Percentiles rank a stretch among this genome's conserved stretches.
Evolutionary conservation across 192 early-diverging fungal genomes (phyloP).

Genomic region (Lunasporangiospora selenospora): DNA sequence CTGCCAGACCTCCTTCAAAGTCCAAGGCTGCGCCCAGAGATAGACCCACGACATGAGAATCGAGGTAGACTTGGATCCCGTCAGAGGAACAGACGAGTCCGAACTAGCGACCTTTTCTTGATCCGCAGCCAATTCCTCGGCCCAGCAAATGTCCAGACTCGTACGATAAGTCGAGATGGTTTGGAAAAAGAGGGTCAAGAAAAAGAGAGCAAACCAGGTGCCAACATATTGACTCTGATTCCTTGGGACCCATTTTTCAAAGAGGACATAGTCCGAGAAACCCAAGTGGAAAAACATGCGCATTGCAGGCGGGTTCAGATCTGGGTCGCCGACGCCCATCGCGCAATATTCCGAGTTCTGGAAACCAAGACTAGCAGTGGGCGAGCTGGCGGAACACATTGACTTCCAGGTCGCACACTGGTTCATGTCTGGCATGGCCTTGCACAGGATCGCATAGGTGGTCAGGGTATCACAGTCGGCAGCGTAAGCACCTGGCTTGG

Average conservation of each 20-base stretch:
- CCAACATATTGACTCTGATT: constrained; percentile 56
- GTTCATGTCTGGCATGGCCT: constrained; percentile 68
- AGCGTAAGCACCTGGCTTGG: constrained; percentile 49
- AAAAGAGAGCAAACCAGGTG: constrained; percentile 60
- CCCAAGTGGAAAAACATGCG: constrained; percentile 71
- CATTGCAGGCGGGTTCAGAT: constrained; percentile 59
- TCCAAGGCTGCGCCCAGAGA: constrained; percentile 38
- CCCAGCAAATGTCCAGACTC: constrained; percentile 45
- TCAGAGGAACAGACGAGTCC: constrained; percentile 12
- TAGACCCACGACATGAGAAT: constrained; percentile 36
- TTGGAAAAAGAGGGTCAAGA: constrained; percentile 58
- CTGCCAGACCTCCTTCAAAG: constrained; percentile 14
- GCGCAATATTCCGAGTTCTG: constrained; percentile 40
- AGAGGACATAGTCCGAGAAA: constrained; percentile 66
- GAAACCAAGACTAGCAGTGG: constrained; percentile 24
- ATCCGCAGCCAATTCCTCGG: constrained; percentile 6
- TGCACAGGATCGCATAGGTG: constrained; percentile 64
- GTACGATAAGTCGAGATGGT: constrained; percentile 45
- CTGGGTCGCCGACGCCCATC: constrained; percentile 29
- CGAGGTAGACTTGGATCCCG: neutral
- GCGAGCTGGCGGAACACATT: constrained; percentile 51
- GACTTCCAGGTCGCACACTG: constrained; percentile 58
- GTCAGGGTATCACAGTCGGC: constrained; percentile 61
- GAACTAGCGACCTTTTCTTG: constrained; percentile 7
- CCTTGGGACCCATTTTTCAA: constrained; percentile 65